phyloP scores from a whole-genome alignment of 1,284 basidiomycete genomes.

The Takashimella tepidaria region DNA sequence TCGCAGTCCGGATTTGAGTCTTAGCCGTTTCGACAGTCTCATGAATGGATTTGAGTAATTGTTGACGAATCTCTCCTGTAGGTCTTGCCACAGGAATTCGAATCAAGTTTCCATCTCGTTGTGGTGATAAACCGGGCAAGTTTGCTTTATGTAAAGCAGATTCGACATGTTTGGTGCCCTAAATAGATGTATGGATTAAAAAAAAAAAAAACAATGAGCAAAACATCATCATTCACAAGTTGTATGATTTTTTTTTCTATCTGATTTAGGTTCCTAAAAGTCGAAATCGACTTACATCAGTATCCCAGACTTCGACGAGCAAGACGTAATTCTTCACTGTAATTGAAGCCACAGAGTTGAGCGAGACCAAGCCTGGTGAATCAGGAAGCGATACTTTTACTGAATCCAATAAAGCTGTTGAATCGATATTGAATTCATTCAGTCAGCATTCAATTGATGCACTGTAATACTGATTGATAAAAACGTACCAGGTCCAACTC shows the following conservation, averaged over 20 bases:
- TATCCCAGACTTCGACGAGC: constrained; percentile 43
- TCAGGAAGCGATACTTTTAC: constrained; percentile 37
- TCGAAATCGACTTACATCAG: constrained; percentile 22
- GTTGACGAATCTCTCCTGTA: constrained; percentile 35
- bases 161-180: constrained; percentile 41
- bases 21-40: constrained; percentile 43
- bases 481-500: constrained; percentile 43
- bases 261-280: background rate
- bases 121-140: constrained; percentile 44
- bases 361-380: constrained; percentile 22
- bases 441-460: too few relatives aligned
- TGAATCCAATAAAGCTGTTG: constrained; percentile 42
- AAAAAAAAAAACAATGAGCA: too few relatives aligned
- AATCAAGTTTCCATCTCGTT: constrained; percentile 31
- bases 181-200: background rate
- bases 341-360: constrained; percentile 43
- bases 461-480: too few relatives aligned
- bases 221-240: background rate
- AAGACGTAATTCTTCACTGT: constrained; percentile 36
- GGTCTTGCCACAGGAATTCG: constrained; percentile 42
- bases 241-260: background rate
- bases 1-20: constrained; percentile 37
- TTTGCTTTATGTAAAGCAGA: constrained; percentile 44
- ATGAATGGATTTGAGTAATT: constrained; percentile 31
- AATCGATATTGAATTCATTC: too few relatives aligned